Percentiles rank a stretch among this genome's conserved stretches.
Conservation (phyloP, 805 yeast genomes). For the Yamadazyma sp. region DNA sequence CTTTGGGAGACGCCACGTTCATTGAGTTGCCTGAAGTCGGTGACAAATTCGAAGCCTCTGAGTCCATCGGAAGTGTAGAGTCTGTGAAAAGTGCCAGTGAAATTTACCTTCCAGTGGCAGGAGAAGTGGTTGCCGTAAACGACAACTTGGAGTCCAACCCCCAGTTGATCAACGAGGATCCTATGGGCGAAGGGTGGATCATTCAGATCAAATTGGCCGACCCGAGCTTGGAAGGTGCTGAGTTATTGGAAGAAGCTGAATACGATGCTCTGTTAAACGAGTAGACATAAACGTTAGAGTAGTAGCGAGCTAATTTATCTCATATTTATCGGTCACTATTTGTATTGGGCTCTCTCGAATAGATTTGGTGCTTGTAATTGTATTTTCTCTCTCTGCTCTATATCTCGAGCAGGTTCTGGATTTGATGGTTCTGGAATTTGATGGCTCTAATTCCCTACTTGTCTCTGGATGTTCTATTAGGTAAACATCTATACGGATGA, state of each 20-base stretch:
- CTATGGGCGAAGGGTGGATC: constrained; percentile 94
- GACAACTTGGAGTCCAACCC: constrained; percentile 66
- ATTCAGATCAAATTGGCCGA: constrained; percentile 65
- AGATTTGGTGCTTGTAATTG: too few species aligned
- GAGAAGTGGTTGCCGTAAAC: constrained; percentile 74
- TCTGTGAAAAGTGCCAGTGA: constrained; percentile 93
- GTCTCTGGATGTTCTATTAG: too few species aligned
- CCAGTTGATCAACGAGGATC: constrained; percentile 78
- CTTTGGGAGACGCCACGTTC: constrained; percentile 94
- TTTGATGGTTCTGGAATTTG: too few species aligned
- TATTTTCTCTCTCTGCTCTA: too few species aligned
- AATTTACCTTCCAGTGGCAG: constrained; percentile 83
- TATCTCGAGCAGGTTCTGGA: too few species aligned
- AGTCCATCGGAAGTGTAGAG: constrained; percentile 89
- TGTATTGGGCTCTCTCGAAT: too few species aligned
- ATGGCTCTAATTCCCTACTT: too few species aligned
- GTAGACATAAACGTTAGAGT: too few species aligned
- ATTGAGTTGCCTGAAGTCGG: constrained; percentile 85
- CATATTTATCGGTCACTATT: too few species aligned
- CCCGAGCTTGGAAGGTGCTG: constrained; percentile 38
- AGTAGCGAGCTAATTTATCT: too few species aligned
- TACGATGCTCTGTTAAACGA: constrained; percentile 56
- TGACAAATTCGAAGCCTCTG: constrained; percentile 63
- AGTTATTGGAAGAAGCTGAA: constrained; percentile 52
- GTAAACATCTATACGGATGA: too few species aligned